A percentile compares a stretch with the other conserved stretches of the same genome.
These are phyloP conservation scores for Cercospora sesami DNA, from an alignment of 2,329 filamentous ascomycete genomes.

Conservation along the genomic window DNA sequence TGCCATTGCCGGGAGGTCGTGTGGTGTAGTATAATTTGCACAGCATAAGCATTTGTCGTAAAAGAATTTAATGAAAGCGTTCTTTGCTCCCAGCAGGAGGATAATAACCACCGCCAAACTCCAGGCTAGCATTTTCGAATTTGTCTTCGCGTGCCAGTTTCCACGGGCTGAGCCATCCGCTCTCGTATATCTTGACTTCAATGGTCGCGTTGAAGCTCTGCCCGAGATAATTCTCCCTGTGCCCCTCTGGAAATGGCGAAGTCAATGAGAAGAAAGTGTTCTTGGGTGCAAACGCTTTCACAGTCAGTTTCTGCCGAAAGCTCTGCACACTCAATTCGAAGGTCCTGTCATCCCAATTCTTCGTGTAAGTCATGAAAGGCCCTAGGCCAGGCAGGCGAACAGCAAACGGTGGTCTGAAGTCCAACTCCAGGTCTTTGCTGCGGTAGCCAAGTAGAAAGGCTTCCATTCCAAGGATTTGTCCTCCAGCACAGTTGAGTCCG, in stretches of 20 bases:
- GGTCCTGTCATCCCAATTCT: constrained; percentile 44
- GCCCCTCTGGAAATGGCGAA: constrained; percentile 50
- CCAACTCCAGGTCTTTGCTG: constrained; percentile 40
- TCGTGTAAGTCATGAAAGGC: constrained; percentile 46
- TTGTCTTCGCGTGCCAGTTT: constrained; percentile 41
- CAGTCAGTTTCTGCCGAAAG: constrained; percentile 44
- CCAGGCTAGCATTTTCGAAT: constrained; percentile 49
- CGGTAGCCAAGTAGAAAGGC: constrained; percentile 52
- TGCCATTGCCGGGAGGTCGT: not conserved
- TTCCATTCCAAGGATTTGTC: constrained; percentile 44
- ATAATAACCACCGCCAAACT: constrained; percentile 54
- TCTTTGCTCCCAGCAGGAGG: constrained; percentile 43
- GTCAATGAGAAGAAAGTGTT: constrained; percentile 50
- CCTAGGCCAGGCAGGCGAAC: constrained; percentile 41
- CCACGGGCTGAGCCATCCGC: constrained; percentile 45
- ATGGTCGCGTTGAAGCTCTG: constrained; percentile 52
- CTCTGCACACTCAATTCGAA: constrained; percentile 44
- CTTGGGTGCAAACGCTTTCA: constrained; percentile 45
- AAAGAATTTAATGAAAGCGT: constrained; percentile 36
- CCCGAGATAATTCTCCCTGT: constrained; percentile 46
- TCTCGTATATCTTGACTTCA: constrained; percentile 46
- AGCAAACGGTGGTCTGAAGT: constrained; percentile 50
- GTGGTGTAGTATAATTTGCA: not conserved
- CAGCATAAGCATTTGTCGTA: not conserved
- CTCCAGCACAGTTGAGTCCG: constrained; percentile 42